Conservation (phyloP, 2,329 filamentous ascomycete genomes). For the Cladophialophora psammophila region DNA sequence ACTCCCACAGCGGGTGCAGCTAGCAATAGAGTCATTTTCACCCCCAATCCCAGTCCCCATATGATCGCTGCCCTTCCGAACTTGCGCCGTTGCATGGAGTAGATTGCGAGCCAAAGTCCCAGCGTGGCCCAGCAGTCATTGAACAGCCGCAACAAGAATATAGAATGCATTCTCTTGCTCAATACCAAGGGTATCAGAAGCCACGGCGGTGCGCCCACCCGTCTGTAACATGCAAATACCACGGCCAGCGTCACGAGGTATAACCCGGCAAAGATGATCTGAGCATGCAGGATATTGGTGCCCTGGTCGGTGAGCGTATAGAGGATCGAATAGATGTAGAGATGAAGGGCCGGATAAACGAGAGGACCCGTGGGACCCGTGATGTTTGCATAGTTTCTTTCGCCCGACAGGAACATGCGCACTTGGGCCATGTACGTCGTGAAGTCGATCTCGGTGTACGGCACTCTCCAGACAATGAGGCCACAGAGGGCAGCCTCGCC, state of each 20-base stretch:
- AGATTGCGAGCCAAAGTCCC: conserved; percentile 83
- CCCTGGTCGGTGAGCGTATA: conserved; percentile 81
- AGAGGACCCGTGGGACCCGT: conserved; percentile 88
- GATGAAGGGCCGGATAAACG: conserved; percentile 92
- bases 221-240: conserved; percentile 79
- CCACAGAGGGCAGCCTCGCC: conserved; percentile 75
- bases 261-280: conserved; percentile 79
- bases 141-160: conserved; percentile 91
- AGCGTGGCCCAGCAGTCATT: conserved; percentile 92
- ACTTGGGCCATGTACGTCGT: conserved; percentile 96
- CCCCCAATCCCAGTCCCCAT: conserved; percentile 82
- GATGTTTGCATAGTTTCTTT: conserved; percentile 87
- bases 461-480: conserved; percentile 79
- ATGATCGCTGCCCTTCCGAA: conserved; percentile 77
- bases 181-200: conserved; percentile 83
- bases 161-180: conserved; percentile 91
- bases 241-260: conserved; percentile 78
- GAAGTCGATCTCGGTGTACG: conserved; percentile 99
- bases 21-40: conserved; percentile 93
- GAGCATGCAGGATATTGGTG: conserved; percentile 77
- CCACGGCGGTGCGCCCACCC: conserved; percentile 71
- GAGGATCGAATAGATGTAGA: conserved; percentile 85
- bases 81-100: conserved; percentile 73
- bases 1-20: conserved; percentile 80
- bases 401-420: conserved; percentile 75